Conservation (phyloP, 2,329 filamentous ascomycete species). For the Alternaria incomplexa region DNA sequence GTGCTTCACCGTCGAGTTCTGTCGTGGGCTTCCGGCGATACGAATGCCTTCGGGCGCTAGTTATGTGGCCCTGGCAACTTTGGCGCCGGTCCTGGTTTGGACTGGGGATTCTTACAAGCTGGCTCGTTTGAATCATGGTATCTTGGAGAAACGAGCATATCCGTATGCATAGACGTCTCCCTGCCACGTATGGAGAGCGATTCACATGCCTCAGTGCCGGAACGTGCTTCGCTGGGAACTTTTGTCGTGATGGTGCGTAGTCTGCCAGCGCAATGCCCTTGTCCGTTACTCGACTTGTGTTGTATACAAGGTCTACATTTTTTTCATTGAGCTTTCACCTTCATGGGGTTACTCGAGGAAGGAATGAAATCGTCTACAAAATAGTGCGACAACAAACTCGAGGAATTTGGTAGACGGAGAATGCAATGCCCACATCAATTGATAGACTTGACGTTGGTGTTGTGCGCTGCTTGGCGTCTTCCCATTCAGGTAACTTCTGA, state of each 20-base stretch:
- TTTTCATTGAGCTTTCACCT: neutral
- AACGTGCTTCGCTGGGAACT: neutral
- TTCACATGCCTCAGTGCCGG: neutral
- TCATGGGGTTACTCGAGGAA: neutral
- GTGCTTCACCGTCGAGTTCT: neutral
- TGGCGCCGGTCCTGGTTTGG: neutral
- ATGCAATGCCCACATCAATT: neutral
- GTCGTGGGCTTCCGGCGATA: neutral
- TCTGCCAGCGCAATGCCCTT: neutral
- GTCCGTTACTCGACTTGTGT: neutral
- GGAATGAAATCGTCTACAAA: neutral
- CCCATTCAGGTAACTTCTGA: neutral
- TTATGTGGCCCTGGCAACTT: neutral
- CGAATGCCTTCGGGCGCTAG: neutral
- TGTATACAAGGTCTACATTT: neutral
- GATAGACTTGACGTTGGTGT: neutral
- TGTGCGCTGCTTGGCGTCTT: neutral
- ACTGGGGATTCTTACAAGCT: neutral
- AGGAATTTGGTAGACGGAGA: neutral
- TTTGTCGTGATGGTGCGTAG: neutral
- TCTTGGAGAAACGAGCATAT: neutral
- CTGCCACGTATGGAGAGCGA: neutral
- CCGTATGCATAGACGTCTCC: neutral
- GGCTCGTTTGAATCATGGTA: neutral
- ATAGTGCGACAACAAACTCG: neutral